phyloP scores from a whole-genome alignment of 2,329 filamentous ascomycete genomes.

The Apiospora malaysiana region DNA sequence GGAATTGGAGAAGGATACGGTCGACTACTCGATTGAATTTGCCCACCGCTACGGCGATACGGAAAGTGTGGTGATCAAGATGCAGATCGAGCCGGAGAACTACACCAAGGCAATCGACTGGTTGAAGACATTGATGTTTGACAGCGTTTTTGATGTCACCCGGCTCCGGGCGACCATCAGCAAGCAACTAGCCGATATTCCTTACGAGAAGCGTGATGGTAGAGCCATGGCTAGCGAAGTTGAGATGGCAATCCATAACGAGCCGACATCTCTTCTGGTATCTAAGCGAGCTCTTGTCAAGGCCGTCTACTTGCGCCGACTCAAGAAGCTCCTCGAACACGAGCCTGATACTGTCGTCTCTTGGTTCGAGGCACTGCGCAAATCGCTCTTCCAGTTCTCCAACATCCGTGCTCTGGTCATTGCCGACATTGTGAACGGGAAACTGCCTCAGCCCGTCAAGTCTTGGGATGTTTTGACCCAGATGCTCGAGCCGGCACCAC shows the following conservation, averaged over 20 bases:
- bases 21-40: conserved; percentile 78
- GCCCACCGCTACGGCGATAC: conserved; percentile 74
- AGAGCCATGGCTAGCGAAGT: conserved; percentile 68
- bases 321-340: conserved; percentile 80
- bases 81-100: conserved; percentile 88
- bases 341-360: conserved; percentile 76
- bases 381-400: conserved; percentile 77
- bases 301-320: conserved; percentile 82
- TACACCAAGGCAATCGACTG: conserved; percentile 83
- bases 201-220: conserved; percentile 88
- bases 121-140: conserved; percentile 85
- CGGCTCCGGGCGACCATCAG: conserved; percentile 69
- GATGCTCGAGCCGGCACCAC: conserved; percentile 50
- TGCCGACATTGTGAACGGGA: conserved; percentile 70
- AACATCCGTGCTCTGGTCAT: conserved; percentile 89
- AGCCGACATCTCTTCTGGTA: conserved; percentile 76
- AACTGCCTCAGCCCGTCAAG: conserved; percentile 75
- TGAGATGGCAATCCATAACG: conserved; percentile 80
- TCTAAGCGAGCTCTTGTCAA: conserved; percentile 85
- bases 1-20: conserved; percentile 88
- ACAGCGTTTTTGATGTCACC: conserved; percentile 81
- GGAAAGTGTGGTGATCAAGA: conserved; percentile 80
- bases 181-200: conserved; percentile 89
- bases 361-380: conserved; percentile 79
- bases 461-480: conserved; percentile 74